Percentiles rank a stretch among this genome's conserved stretches.
These are phyloP conservation scores for Annulohypoxylon moriforme DNA, from an alignment of 495 filamentous ascomycete genomes.

Conservation along the genomic window DNA sequence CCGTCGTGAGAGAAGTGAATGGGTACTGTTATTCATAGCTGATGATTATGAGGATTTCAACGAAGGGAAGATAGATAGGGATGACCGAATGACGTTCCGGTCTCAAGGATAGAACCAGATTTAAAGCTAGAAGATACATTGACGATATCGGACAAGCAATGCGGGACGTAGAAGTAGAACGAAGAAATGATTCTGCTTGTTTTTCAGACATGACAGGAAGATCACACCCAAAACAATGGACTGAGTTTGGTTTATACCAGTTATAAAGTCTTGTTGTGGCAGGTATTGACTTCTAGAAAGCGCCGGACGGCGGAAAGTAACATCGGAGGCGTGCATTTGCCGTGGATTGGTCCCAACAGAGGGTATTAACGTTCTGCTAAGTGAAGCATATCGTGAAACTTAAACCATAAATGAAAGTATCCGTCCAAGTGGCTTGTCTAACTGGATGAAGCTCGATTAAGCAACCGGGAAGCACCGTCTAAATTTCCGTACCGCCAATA, in stretches of 20 bases:
- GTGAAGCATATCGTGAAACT: not conserved
- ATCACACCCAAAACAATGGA: not conserved
- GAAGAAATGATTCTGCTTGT: not conserved
- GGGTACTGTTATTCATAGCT: constrained; percentile 1
- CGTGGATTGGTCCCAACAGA: not conserved
- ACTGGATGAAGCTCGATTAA: not conserved
- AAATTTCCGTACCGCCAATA: not conserved
- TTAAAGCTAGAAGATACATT: not conserved
- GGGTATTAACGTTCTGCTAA: not conserved
- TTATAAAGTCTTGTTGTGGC: not conserved
- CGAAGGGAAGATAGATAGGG: not conserved
- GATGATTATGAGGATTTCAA: not conserved
- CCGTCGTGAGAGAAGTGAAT: not conserved
- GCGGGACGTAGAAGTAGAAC: not conserved
- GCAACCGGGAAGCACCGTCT: not conserved
- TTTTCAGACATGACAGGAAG: not conserved
- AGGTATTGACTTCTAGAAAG: not conserved
- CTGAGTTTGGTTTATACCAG: not conserved
- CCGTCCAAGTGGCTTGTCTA: not conserved
- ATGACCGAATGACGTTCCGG: not conserved
- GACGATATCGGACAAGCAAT: not conserved
- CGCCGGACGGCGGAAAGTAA: not conserved
- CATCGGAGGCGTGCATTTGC: not conserved
- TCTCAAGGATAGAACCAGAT: not conserved
- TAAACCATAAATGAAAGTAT: not conserved